phyloP scores from a whole-genome alignment of 2,329 filamentous ascomycete genomes.

The Sporothrix euskadiensis region DNA sequence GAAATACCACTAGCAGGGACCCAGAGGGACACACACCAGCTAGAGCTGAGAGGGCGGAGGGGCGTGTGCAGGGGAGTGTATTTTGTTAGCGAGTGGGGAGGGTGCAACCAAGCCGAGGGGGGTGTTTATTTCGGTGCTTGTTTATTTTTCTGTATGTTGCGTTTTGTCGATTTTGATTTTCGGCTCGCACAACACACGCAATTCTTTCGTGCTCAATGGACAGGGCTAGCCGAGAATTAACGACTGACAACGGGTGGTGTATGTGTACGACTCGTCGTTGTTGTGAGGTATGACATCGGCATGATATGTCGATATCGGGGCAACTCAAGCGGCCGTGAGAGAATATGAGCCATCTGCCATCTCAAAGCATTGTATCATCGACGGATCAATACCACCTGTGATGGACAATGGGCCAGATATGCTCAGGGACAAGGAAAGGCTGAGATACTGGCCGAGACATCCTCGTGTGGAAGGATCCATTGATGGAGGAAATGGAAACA shows the following conservation, averaged over 20 bases:
- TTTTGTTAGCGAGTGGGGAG: background rate
- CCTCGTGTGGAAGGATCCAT: constrained; percentile 8
- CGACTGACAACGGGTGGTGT: background rate
- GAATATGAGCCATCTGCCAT: background rate
- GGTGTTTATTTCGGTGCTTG: background rate
- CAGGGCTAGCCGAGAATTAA: background rate
- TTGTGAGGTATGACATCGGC: background rate
- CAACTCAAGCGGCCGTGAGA: background rate
- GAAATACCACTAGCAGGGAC: constrained; percentile 3
- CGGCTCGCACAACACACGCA: background rate
- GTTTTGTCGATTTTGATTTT: background rate
- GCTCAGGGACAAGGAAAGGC: background rate
- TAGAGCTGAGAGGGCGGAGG: background rate
- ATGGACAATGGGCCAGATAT: background rate
- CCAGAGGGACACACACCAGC: constrained; percentile 14
- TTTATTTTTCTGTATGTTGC: constrained; percentile 7
- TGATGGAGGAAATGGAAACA: background rate
- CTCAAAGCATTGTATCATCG: background rate
- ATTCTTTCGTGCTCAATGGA: constrained; percentile 1
- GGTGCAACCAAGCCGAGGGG: background rate
- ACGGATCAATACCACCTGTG: background rate
- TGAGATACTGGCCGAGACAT: constrained; percentile 13
- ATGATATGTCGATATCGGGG: background rate
- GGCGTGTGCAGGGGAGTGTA: constrained; percentile 18
- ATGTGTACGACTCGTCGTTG: background rate